Evolutionary conservation across 2,329 filamentous ascomycete genomes (phyloP).

Genomic region (Fusarium domesticum): DNA sequence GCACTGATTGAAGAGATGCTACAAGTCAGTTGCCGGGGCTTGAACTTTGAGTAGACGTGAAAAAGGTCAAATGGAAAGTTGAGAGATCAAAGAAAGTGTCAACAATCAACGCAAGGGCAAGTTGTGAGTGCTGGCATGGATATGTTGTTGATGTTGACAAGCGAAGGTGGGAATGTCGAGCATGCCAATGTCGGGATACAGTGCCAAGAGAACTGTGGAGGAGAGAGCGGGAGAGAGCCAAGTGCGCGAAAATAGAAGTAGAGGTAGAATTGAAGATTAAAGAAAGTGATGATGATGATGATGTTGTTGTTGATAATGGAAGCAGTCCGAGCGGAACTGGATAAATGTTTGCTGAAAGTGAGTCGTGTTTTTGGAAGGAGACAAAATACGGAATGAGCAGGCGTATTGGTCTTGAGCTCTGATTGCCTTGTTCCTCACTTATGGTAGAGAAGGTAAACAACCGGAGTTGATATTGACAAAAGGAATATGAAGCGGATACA

Average conservation of each 20-base stretch:
- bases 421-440: too few relatives aligned
- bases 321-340: conserved; percentile 13
- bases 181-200: conserved; percentile 28
- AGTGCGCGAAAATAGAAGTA: too few relatives aligned
- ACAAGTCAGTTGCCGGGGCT: conserved; percentile 6
- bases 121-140: conserved; percentile 10
- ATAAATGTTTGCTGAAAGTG: conserved; percentile 2
- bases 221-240: conserved; percentile 1
- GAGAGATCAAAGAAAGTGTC: conserved; percentile 2
- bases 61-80: conserved; percentile 5
- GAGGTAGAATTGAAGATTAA: neutral
- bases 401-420: too few relatives aligned
- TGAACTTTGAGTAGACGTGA: neutral
- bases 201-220: conserved; percentile 16
- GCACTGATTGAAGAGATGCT: conserved; percentile 6
- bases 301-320: conserved; percentile 18
- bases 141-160: conserved; percentile 7
- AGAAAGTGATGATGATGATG: too few relatives aligned
- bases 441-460: too few relatives aligned
- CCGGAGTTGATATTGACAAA: too few relatives aligned
- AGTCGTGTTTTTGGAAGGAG: conserved; percentile 7
- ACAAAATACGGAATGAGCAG: conserved; percentile 9
- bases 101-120: conserved; percentile 7
- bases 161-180: conserved; percentile 27
- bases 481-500: neutral